Percentiles rank a stretch among this genome's conserved stretches.
Evolutionary conservation across 164 flowering plant species (phyloP).

Genomic region (Brasenia schreberi): DNA sequence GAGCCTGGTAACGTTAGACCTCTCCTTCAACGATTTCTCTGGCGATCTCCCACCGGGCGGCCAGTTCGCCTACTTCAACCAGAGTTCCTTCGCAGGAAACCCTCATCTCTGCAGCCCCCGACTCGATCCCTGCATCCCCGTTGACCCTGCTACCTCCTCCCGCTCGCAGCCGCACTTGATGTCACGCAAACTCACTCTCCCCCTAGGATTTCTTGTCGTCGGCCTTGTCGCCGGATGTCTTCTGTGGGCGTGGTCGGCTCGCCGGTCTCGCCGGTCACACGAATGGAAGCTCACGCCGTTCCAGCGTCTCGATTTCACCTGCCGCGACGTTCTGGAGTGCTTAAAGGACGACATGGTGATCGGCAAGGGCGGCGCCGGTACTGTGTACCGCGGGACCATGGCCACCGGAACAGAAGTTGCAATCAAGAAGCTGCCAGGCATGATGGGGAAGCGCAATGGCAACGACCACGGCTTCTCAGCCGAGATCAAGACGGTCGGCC

Average conservation of each 20-base stretch:
- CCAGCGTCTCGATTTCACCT: constrained; percentile 58
- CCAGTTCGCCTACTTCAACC: constrained; percentile 49
- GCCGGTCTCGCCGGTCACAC: constrained; percentile 15
- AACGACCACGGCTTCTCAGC: constrained; percentile 79
- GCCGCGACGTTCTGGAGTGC: constrained; percentile 71
- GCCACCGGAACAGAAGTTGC: constrained; percentile 59
- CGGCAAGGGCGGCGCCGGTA: constrained; percentile 92
- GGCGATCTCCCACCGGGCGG: constrained; percentile 58
- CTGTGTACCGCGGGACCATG: constrained; percentile 85
- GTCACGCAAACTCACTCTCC: constrained; percentile 16
- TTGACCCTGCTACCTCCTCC: neutral
- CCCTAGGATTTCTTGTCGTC: constrained; percentile 9
- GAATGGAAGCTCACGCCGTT: constrained; percentile 78
- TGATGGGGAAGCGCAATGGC: constrained; percentile 34
- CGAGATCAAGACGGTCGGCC: constrained; percentile 77
- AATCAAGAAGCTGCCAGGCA: constrained; percentile 45
- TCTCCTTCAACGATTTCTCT: constrained; percentile 51
- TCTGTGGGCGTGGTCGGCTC: constrained; percentile 12
- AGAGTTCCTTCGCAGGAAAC: constrained; percentile 50
- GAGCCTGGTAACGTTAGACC: constrained; percentile 54
- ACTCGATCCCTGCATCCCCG: constrained; percentile 16
- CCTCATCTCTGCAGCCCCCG: constrained; percentile 46
- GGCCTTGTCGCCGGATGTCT: constrained; percentile 7
- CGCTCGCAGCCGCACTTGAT: neutral
- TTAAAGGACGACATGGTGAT: constrained; percentile 79